A percentile compares a stretch with the other conserved stretches of the same genome.
Evolutionary conservation across 805 yeast species (phyloP).

Genomic region (Metschnikowia orientalis): DNA sequence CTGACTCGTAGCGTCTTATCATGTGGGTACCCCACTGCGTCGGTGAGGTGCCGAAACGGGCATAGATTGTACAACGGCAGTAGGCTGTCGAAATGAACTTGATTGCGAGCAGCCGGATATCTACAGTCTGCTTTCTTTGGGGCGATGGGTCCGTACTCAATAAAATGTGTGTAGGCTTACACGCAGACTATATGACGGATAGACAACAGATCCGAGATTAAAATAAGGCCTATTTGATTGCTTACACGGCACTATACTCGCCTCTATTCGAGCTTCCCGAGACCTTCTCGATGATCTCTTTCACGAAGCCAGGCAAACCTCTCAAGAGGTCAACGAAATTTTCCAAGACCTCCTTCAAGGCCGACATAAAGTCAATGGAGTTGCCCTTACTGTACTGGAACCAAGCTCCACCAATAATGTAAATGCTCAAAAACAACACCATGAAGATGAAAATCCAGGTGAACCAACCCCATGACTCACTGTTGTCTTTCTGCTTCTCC

Average conservation of each 20-base stretch:
- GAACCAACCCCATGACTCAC: constrained; percentile 73
- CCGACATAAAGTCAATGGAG: constrained; percentile 64
- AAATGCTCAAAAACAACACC: constrained; percentile 65
- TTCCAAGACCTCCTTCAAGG: constrained; percentile 69
- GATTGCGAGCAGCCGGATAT: no score
- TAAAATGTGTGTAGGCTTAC: no score
- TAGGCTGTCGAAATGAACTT: no score
- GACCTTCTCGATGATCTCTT: constrained; percentile 64
- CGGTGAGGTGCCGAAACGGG: no score
- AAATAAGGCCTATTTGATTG: no score
- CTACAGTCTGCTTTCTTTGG: no score
- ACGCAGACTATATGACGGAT: no score
- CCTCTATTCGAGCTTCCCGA: constrained; percentile 66
- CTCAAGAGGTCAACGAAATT: constrained; percentile 53
- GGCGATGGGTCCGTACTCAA: no score
- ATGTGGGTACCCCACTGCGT: constrained; percentile 10
- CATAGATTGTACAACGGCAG: no score
- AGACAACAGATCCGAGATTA: no score
- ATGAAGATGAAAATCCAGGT: constrained; percentile 75
- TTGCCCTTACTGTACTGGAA: constrained; percentile 70
- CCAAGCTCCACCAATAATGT: constrained; percentile 73
- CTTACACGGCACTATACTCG: constrained; percentile 89
- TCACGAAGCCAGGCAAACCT: constrained; percentile 60
- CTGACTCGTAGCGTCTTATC: not conserved
- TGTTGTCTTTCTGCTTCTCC: constrained; percentile 23